Base-by-base conservation (phyloP, 805 yeast genomes). In the Saturnispora kantuleensis region DNA sequence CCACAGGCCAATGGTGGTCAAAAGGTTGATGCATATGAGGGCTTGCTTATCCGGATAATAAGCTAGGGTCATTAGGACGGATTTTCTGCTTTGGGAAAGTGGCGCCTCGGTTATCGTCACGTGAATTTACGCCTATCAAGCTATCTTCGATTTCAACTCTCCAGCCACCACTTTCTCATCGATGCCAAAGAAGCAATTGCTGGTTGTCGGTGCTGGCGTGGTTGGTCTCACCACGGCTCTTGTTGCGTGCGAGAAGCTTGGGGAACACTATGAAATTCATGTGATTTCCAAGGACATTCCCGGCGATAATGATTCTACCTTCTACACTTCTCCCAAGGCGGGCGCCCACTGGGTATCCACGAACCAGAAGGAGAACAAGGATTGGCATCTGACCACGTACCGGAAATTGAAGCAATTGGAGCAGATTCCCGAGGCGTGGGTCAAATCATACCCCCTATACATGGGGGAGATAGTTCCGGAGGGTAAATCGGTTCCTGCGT, bases 271-370 rank as follows among this genome's bases (percentile, higher is more conserved):
- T 18, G 42, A 49, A 7, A 67, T 74, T 12, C 56, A 69, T 5
- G 55, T 74, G 18, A 48, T 74, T 3, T 70, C 69, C 1, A 62
- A 64, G 36, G 65, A 71, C 48, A 54, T 78, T 12, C 84, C 84
- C 0, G 84, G 84, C 2, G 84, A 79, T 42, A 48, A 57, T 10
- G 68, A 67, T 39, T 41, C 50, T 5, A 34, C 48, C 4, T 66
- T 69, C 5, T 80, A 76, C 54, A 69, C 84, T 1, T 77, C 83
- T 0, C 84, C 84, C 2, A 75, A 69, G 56, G 87, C 85, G 1
- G 86, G 87, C 4, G 87, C 86, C 31, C 77, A 79, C 49, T 80
- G 86, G 84, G 64, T 58, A n/a, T 63, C 71, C 3, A 59, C 63
- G 47, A 68, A 68, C 3, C 35, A 52, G 3, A 63, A 69, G 11